phyloP scores from a whole-genome alignment of 1,284 basidiomycete species.

The Heterobasidion parviporum region DNA sequence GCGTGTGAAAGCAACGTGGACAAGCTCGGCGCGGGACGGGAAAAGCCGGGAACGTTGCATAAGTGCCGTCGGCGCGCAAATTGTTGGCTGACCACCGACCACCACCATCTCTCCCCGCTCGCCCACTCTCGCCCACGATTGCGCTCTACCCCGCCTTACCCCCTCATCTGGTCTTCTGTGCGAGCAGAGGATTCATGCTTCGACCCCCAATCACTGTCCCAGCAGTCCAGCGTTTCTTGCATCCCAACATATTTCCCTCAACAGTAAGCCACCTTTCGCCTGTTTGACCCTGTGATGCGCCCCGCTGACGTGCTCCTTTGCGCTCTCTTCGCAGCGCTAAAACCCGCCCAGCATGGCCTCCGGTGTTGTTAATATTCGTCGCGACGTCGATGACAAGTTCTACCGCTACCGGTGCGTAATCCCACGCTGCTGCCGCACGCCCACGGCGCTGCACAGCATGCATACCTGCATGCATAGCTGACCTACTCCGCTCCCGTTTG shows the following conservation, averaged over 20 bases:
- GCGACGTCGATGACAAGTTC: conserved; percentile 95
- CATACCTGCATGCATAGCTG: no score
- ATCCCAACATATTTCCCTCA: conserved; percentile 41
- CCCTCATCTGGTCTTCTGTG: conserved; percentile 53
- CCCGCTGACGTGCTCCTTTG: neutral
- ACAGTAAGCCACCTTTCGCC: conserved; percentile 36
- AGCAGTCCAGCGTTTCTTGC: conserved; percentile 53
- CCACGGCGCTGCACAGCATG: neutral
- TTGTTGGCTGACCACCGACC: conserved; percentile 8
- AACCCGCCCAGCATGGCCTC: conserved; percentile 73
- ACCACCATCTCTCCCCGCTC: conserved; percentile 16
- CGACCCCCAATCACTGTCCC: conserved; percentile 69
- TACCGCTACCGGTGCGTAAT: conserved; percentile 71
- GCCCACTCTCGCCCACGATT: conserved; percentile 44
- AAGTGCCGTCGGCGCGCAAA: neutral
- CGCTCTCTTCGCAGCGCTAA: conserved; percentile 40
- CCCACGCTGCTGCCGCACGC: neutral
- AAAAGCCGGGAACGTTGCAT: conserved; percentile 1
- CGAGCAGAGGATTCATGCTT: conserved; percentile 83
- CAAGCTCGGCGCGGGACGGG: neutral
- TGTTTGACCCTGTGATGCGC: neutral
- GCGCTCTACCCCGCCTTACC: conserved; percentile 41
- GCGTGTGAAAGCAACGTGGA: neutral
- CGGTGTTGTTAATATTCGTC: conserved; percentile 91
- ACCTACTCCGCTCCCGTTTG: conserved; percentile 6